Percentiles rank a stretch among this genome's conserved stretches.
Evolutionary conservation across 768 basidiomycete genomes (phyloP).

Genomic region (Suillus plorans): DNA sequence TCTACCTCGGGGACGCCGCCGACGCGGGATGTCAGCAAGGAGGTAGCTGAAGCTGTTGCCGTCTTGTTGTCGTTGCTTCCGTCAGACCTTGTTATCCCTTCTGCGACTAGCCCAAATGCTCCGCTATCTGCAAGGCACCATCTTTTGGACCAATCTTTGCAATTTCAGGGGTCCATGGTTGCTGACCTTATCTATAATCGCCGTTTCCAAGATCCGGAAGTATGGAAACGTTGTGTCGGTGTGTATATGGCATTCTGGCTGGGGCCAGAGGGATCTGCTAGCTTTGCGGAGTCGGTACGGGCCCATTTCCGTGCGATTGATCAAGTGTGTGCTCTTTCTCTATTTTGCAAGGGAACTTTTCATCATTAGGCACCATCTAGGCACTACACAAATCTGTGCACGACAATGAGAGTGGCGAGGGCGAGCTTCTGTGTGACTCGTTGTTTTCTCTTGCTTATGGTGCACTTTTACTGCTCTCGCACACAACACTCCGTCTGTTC

Average conservation of each 20-base stretch:
- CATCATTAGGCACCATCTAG: conserved; percentile 33
- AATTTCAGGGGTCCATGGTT: conserved; percentile 72
- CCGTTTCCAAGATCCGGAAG: conserved; percentile 49
- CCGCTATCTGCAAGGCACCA: conserved; percentile 55
- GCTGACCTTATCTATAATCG: conserved; percentile 72
- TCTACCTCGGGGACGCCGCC: conserved; percentile 69
- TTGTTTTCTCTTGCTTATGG: conserved; percentile 96
- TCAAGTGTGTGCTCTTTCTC: conserved; percentile 41
- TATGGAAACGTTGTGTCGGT: conserved; percentile 73
- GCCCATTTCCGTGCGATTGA: conserved; percentile 78
- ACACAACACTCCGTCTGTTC: conserved; percentile 85
- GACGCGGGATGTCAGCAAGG: conserved; percentile 67
- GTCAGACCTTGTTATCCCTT: conserved; percentile 39
- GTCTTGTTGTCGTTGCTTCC: conserved; percentile 63
- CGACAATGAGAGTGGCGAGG: conserved; percentile 60
- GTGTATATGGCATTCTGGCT: conserved; percentile 74
- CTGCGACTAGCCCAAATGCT: conserved; percentile 46
- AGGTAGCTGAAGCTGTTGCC: conserved; percentile 56
- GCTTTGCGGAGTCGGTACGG: conserved; percentile 64
- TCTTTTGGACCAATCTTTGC: conserved; percentile 57
- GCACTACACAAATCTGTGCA: conserved; percentile 52
- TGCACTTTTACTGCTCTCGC: conserved; percentile 89
- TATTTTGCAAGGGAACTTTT: conserved; percentile 5
- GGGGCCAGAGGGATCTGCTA: conserved; percentile 43
- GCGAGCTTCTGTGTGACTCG: conserved; percentile 87